Percentiles rank a stretch among this genome's conserved stretches.
Evolutionary conservation across 2,329 filamentous ascomycete species (phyloP).

Genomic region (Claviceps humidiphila): DNA sequence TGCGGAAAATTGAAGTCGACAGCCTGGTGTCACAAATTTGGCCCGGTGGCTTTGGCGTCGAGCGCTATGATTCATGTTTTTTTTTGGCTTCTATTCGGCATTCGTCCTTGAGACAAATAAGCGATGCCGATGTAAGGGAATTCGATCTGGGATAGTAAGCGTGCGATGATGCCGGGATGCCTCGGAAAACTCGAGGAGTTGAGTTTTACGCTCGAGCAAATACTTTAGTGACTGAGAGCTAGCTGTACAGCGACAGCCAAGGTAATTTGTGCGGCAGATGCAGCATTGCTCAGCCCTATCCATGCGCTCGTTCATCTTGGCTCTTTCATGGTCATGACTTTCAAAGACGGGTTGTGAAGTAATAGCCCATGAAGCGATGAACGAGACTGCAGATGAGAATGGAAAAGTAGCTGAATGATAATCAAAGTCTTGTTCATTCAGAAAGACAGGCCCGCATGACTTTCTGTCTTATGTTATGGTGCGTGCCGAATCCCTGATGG

Average conservation of each 20-base stretch:
- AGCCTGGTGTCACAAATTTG: neutral
- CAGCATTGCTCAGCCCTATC: neutral
- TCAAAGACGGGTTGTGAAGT: neutral
- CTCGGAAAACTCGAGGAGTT: too few relatives aligned
- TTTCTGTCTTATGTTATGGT: neutral
- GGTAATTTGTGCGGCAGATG: neutral
- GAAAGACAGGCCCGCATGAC: neutral
- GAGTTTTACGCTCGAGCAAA: neutral
- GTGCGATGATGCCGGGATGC: neutral
- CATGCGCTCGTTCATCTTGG: neutral
- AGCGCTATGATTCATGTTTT: neutral
- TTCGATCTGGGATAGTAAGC: neutral
- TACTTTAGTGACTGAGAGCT: neutral
- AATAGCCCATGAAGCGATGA: neutral
- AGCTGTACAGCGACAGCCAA: neutral
- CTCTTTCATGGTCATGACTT: neutral
- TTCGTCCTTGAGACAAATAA: neutral
- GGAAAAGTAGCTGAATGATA: neutral
- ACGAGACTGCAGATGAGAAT: neutral
- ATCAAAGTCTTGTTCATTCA: neutral
- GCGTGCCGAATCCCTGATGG: neutral
- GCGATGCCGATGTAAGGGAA: neutral
- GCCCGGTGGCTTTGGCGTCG: neutral
- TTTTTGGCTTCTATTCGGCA: neutral
- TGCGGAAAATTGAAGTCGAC: neutral